These are phyloP conservation scores for Rhytidhysteron rufulum DNA, from an alignment of 2,329 filamentous ascomycete species.

Conservation along the genomic window DNA sequence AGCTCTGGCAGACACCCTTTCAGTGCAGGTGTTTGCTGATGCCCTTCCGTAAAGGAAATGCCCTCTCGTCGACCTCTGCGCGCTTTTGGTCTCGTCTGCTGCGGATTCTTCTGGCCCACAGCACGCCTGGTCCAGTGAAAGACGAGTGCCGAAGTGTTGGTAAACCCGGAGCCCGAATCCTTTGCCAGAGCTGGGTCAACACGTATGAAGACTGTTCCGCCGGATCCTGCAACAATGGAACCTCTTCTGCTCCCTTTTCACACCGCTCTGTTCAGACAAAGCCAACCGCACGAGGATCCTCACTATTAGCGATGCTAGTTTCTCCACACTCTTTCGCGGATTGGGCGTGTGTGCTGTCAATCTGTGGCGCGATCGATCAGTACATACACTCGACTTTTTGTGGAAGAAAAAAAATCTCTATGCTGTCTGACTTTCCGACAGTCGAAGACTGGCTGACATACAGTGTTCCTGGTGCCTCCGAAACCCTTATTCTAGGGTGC, in stretches of 20 bases:
- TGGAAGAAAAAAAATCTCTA: slow-evolving; percentile 6
- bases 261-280: background rate
- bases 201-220: background rate
- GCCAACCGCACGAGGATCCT: no score
- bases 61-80: slow-evolving; percentile 2
- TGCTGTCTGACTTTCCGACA: slow-evolving; percentile 24
- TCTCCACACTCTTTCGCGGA: no score
- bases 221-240: slow-evolving; percentile 3
- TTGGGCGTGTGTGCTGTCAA: no score
- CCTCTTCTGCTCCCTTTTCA: background rate
- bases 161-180: slow-evolving; percentile 4
- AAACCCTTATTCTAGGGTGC: slow-evolving; percentile 11
- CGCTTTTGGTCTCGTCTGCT: slow-evolving; percentile 3
- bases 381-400: no score
- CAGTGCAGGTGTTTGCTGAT: background rate
- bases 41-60: slow-evolving; percentile 2
- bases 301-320: background rate
- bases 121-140: background rate
- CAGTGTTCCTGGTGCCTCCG: slow-evolving; percentile 8
- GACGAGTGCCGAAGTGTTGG: slow-evolving; percentile 1
- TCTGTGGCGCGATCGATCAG: no score
- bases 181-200: background rate
- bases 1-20: no score
- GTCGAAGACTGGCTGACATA: slow-evolving; percentile 8
- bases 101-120: background rate